These are phyloP conservation scores for Euphrasia arctica DNA, from an alignment of 305 asterid species.

Conservation along the genomic window DNA sequence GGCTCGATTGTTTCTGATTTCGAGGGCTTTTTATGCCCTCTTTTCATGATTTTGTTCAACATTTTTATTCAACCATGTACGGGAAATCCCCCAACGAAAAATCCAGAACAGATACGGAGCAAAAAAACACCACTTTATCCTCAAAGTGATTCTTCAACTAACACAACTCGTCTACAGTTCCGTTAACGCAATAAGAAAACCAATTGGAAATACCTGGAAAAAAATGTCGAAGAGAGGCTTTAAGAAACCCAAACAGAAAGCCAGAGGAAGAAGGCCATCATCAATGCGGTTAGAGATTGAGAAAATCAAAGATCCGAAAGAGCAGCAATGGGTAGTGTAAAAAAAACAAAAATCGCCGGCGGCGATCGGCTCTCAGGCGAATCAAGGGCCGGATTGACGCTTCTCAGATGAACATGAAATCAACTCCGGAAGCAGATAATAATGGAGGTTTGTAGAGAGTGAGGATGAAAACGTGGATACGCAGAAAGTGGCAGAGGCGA, in stretches of 20 bases:
- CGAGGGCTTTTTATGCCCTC: conserved; percentile 56
- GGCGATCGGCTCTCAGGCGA: conserved; percentile 11
- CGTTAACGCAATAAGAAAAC: conserved; percentile 27
- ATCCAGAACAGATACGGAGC: background rate
- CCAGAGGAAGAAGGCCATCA: conserved; percentile 7
- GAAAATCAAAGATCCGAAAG: background rate
- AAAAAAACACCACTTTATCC: conserved; percentile 22
- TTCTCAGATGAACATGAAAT: conserved; percentile 15
- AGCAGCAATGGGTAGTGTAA: background rate
- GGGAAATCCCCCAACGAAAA: conserved; percentile 17
- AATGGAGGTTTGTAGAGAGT: background rate
- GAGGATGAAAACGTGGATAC: conserved; percentile 22
- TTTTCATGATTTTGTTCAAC: conserved; percentile 78
- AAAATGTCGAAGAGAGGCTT: background rate
- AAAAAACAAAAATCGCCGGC: too few relatives aligned
- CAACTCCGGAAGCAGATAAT: too few relatives aligned
- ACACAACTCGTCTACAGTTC: conserved; percentile 23
- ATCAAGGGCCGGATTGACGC: conserved; percentile 16
- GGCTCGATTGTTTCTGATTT: conserved; percentile 68
- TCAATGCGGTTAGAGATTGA: conserved; percentile 16
- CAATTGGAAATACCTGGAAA: conserved; percentile 26
- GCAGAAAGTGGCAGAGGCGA: conserved; percentile 22
- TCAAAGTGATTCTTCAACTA: conserved; percentile 21
- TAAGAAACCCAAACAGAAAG: conserved; percentile 13
- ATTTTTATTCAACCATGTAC: conserved; percentile 25